A percentile compares a stretch with the other conserved stretches of the same genome.
Conservation (phyloP, 2,329 filamentous ascomycete species). For the Madurella fahalii region DNA sequence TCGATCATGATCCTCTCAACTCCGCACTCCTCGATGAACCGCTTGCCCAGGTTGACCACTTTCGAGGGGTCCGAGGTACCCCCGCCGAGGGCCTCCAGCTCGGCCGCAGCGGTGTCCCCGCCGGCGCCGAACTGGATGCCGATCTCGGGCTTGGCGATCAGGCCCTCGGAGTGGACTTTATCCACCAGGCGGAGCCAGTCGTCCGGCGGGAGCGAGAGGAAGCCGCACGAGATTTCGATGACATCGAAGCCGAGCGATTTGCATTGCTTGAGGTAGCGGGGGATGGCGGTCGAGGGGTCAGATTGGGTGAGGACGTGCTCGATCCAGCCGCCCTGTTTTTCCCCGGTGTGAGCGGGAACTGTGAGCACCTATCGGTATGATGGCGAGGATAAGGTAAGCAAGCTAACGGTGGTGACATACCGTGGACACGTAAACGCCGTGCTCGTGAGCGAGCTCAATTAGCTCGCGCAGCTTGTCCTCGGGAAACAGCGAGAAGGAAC, state of each 20-base stretch:
- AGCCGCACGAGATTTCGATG: constrained; percentile 50
- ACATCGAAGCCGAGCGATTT: constrained; percentile 52
- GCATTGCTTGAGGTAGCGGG: constrained; percentile 49
- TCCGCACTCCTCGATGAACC: constrained; percentile 47
- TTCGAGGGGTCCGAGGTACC: constrained; percentile 43
- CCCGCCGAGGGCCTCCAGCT: constrained; percentile 43
- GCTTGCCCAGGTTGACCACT: constrained; percentile 45
- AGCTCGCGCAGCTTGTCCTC: constrained; percentile 43
- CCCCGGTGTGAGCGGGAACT: not conserved
- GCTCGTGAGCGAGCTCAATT: constrained; percentile 45
- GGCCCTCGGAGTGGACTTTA: constrained; percentile 40
- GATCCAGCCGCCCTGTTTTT: constrained; percentile 48
- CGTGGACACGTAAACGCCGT: constrained; percentile 51
- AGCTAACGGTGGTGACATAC: not conserved
- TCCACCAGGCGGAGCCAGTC: constrained; percentile 51
- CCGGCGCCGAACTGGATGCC: constrained; percentile 56
- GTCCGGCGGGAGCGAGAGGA: constrained; percentile 49
- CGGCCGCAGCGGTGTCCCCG: constrained; percentile 46
- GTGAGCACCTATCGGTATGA: no score
- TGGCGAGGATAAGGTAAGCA: not conserved
- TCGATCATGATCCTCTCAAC: constrained; percentile 56
- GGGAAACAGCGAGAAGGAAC: constrained; percentile 48
- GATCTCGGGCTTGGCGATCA: constrained; percentile 52
- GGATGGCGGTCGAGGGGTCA: constrained; percentile 41
- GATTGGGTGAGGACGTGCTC: constrained; percentile 50